phyloP scores from a whole-genome alignment of 768 basidiomycete genomes.

The Termitomyces sp. region DNA sequence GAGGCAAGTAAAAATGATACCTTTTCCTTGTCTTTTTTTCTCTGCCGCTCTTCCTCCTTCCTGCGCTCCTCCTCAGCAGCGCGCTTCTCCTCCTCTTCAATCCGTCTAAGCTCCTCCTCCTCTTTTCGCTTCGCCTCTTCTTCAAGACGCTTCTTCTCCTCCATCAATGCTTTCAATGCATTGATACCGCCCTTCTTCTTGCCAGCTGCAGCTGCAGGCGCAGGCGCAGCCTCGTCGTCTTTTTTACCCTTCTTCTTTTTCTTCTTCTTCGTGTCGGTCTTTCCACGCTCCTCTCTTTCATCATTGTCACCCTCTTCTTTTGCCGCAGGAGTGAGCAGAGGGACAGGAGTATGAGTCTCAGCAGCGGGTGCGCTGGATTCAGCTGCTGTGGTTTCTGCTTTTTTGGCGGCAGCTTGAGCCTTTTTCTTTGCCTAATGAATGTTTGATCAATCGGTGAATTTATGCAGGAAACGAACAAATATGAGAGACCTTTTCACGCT shows the following conservation, averaged over 20 bases:
- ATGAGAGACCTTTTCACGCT: conserved; percentile 77
- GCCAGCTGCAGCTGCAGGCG: conserved; percentile 25
- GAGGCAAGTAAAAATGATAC: conserved; percentile 23
- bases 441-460: conserved; percentile 4
- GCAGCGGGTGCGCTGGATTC: conserved; percentile 22
- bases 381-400: conserved; percentile 31
- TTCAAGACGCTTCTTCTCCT: conserved; percentile 83
- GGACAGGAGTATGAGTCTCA: conserved; percentile 18
- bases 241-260: conserved; percentile 82
- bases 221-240: conserved; percentile 41
- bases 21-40: conserved; percentile 87
- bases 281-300: conserved; percentile 56
- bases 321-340: conserved; percentile 21
- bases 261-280: conserved; percentile 68
- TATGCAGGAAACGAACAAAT: background rate
- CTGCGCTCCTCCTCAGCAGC: conserved; percentile 71
- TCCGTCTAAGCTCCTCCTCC: conserved; percentile 74
- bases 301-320: conserved; percentile 56
- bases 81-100: conserved; percentile 85
- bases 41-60: conserved; percentile 80
- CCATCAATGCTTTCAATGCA: conserved; percentile 86
- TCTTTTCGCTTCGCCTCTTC: conserved; percentile 69
- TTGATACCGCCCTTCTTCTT: conserved; percentile 80
- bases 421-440: conserved; percentile 82
- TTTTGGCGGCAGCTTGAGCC: conserved; percentile 87